Conservation (phyloP, 345 rosid species). For the Raphanus raphanistrum region DNA sequence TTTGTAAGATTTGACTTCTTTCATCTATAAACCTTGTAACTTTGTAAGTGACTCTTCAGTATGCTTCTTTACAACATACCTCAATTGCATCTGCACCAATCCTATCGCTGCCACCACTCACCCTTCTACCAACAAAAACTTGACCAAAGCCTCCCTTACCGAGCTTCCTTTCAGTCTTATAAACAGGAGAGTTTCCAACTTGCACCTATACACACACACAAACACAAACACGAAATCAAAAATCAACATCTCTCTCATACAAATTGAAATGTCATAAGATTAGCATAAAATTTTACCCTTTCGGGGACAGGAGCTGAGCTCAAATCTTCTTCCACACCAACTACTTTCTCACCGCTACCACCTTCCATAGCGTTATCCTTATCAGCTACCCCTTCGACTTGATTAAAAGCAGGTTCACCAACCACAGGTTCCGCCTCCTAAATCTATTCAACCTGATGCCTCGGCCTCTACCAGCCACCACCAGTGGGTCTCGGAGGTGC, state of each 20-base stretch:
- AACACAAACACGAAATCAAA: neutral
- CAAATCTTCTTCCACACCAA: slow-evolving; percentile 84
- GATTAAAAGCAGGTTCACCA: slow-evolving; percentile 69
- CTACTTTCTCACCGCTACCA: slow-evolving; percentile 70
- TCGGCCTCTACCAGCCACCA: slow-evolving; percentile 75
- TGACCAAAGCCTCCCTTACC: slow-evolving; percentile 95
- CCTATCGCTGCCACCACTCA: slow-evolving; percentile 47
- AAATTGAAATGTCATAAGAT: neutral
- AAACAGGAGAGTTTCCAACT: slow-evolving; percentile 68
- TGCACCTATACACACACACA: slow-evolving; percentile 50
- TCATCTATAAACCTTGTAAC: neutral
- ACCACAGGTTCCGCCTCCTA: slow-evolving; percentile 91
- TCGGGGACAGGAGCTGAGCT: slow-evolving; percentile 88
- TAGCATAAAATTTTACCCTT: slow-evolving; percentile 50
- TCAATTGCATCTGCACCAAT: slow-evolving; percentile 61
- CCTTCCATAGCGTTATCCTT: slow-evolving; percentile 90
- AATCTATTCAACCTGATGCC: slow-evolving; percentile 81
- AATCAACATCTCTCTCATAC: neutral
- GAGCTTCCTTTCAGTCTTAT: slow-evolving; percentile 64
- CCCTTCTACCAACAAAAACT: slow-evolving; percentile 78
- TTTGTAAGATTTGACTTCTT: neutral
- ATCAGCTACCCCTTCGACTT: slow-evolving; percentile 71
- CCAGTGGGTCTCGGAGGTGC: slow-evolving; percentile 68
- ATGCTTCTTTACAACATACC: slow-evolving; percentile 41
- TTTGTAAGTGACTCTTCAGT: neutral